Percentiles rank a stretch among this genome's conserved stretches.
Conservation (phyloP, 345 rosid species). For the Populus nigra region DNA sequence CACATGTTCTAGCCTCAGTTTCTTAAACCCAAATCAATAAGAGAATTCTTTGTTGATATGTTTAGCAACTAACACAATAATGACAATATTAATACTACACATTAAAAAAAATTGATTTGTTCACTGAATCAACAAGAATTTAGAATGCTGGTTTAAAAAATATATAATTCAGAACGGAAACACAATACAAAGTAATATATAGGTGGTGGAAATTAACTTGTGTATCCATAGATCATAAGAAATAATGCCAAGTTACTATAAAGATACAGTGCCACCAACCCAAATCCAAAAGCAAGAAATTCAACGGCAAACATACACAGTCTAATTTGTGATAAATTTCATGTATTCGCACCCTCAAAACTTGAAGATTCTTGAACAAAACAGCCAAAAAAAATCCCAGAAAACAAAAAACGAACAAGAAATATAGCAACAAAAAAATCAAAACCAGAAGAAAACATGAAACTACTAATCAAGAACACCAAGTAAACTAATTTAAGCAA, state of each 20-base stretch:
- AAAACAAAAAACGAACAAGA: too few species aligned
- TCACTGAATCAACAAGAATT: too few species aligned
- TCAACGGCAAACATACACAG: too few species aligned
- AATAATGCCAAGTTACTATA: background rate
- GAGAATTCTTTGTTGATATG: too few species aligned
- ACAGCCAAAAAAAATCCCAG: background rate
- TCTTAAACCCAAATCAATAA: background rate
- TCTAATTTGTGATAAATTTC: background rate
- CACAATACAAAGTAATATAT: too few species aligned
- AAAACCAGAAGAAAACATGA: background rate
- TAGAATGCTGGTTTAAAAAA: too few species aligned
- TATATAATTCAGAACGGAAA: too few species aligned
- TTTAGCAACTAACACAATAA: background rate
- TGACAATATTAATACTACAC: background rate
- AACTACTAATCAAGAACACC: constrained; percentile 2
- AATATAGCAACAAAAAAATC: background rate
- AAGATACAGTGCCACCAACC: background rate
- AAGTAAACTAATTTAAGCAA: constrained; percentile 5
- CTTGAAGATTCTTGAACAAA: too few species aligned
- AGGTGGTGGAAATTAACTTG: too few species aligned
- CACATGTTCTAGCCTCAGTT: too few species aligned
- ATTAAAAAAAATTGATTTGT: background rate
- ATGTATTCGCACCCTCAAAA: background rate
- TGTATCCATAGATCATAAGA: background rate
- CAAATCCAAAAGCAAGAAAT: background rate